Conservation (phyloP, 2,329 filamentous ascomycete genomes). For the Botrytis pseudocinerea region DNA sequence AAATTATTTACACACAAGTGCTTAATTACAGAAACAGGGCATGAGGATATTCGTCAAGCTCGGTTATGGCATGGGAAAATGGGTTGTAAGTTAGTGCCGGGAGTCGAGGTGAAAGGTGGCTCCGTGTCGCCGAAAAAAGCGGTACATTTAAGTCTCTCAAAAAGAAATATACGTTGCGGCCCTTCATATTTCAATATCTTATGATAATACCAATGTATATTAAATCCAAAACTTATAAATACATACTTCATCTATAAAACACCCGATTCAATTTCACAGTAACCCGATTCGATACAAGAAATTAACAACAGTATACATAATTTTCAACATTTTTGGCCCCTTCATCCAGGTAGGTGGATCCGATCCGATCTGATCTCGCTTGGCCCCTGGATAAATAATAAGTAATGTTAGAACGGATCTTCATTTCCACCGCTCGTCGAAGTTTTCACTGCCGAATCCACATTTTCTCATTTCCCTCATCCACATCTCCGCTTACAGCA, state of each 20-base stretch:
- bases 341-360: not conserved
- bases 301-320: too few species aligned
- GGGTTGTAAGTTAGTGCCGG: too few species aligned
- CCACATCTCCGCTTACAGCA: not conserved
- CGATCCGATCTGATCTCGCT: not conserved
- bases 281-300: not conserved
- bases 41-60: not conserved
- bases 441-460: not conserved
- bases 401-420: not conserved
- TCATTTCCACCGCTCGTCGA: not conserved
- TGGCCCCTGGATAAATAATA: not conserved
- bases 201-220: not conserved
- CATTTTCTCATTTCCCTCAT: not conserved
- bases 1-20: not conserved
- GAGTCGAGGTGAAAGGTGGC: not conserved
- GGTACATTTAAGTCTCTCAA: not conserved
- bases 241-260: not conserved
- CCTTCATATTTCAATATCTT: not conserved
- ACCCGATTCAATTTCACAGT: not conserved
- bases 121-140: not conserved
- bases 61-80: not conserved
- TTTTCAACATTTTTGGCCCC: not conserved
- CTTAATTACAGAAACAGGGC: not conserved
- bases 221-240: not conserved
- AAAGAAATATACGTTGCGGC: not conserved